A percentile compares a stretch with the other conserved stretches of the same genome.
phyloP scores from a whole-genome alignment of 2,329 filamentous ascomycete species.

The Diaporthe vexans region DNA sequence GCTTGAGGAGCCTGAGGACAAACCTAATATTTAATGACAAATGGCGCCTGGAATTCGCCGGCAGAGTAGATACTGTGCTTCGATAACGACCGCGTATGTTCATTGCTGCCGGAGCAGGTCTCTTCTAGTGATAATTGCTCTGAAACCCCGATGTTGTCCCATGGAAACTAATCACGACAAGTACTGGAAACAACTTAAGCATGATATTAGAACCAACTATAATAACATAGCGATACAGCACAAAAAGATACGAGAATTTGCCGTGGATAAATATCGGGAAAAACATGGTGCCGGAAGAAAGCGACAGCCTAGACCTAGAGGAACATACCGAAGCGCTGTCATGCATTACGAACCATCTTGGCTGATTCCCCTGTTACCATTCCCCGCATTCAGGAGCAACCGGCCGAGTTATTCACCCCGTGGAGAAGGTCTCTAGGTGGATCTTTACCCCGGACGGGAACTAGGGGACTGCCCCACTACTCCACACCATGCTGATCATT shows the following conservation, averaged over 20 bases:
- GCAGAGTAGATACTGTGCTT: no score
- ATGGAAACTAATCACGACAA: no score
- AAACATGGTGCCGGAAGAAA: background rate
- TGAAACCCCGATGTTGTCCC: no score
- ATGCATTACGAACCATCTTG: background rate
- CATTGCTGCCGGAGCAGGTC: background rate
- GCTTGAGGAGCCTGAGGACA: no score
- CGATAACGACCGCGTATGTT: background rate
- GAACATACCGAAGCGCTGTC: constrained; percentile 4
- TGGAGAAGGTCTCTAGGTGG: constrained; percentile 19
- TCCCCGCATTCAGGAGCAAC: constrained; percentile 15
- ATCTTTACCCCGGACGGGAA: constrained; percentile 31
- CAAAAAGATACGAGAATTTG: background rate
- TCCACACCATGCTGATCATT: constrained; percentile 8
- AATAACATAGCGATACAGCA: background rate
- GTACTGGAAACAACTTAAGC: no score
- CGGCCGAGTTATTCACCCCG: background rate
- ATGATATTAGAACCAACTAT: no score
- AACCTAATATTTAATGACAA: background rate
- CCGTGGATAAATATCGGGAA: background rate
- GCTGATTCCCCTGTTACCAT: background rate
- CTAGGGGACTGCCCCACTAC: constrained; percentile 19
- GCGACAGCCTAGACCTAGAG: background rate
- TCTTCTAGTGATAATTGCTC: background rate
- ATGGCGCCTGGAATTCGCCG: background rate